Conservation (phyloP, 2,329 filamentous ascomycete species). For the Diplocarpon rosae region DNA sequence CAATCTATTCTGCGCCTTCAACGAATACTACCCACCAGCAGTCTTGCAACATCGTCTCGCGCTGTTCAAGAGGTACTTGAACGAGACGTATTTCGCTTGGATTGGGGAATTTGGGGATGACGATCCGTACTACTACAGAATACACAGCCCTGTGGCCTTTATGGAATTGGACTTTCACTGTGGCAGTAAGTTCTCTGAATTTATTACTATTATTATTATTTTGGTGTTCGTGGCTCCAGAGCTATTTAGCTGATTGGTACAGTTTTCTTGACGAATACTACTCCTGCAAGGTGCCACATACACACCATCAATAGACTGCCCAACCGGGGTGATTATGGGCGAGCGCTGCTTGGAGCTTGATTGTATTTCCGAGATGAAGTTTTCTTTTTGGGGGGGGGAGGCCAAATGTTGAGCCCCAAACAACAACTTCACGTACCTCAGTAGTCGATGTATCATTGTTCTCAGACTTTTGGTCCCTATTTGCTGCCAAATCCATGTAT, state of each 20-base stretch:
- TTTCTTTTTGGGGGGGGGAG: too few species aligned
- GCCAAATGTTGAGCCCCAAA: too few species aligned
- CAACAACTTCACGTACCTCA: too few species aligned
- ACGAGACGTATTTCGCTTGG: slow-evolving; percentile 73
- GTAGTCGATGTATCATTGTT: too few species aligned
- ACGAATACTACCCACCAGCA: slow-evolving; percentile 52
- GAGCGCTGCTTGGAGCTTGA: slow-evolving; percentile 20
- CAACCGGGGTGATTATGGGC: slow-evolving; percentile 68
- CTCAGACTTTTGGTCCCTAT: too few species aligned
- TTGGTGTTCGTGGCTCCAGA: not conserved
- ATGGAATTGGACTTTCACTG: slow-evolving; percentile 74
- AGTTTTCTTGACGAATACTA: slow-evolving; percentile 62
- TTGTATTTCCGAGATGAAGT: not conserved
- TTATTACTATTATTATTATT: not conserved
- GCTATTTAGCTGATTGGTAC: not conserved
- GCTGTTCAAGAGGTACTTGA: slow-evolving; percentile 42
- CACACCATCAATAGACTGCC: slow-evolving; percentile 64
- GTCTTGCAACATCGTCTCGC: slow-evolving; percentile 44
- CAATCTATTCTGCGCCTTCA: slow-evolving; percentile 50
- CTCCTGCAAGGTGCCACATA: slow-evolving; percentile 69
- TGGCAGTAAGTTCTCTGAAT: slow-evolving; percentile 31
- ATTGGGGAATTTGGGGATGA: slow-evolving; percentile 57
- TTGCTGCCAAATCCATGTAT: too few species aligned
- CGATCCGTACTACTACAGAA: slow-evolving; percentile 66
- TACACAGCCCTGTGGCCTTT: slow-evolving; percentile 65